Base-by-base conservation (phyloP, 371 early-diverging fungal genomes). In the Dinochytrium kinnereticum region DNA sequence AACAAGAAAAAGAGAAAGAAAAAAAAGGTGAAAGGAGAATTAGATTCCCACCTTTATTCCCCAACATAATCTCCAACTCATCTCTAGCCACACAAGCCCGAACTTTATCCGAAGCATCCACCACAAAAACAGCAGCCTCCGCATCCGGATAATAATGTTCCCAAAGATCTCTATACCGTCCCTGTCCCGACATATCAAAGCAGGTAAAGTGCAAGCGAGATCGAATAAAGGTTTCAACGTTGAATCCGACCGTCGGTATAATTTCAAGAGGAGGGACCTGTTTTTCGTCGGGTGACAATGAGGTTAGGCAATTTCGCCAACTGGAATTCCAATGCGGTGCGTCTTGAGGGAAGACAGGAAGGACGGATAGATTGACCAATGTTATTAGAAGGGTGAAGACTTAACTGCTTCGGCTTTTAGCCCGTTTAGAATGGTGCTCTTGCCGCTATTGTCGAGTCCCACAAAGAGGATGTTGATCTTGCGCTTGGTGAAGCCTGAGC, bases 141-240 rank as follows among this genome's bases (percentile, higher is more conserved):
- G 74, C 72, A 38, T 80, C 81, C 17, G 70, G 70, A 49, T 44
- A 77, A 67, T 77, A 77, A 38, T 77, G 70, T 37, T 75, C 66
- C 81, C 82, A 82, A 2, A 82, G 67, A 38, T 79, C 78, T 0
- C 82, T 73, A 40, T 82, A 82, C 39, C 72, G 59, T 26, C 82
- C 82, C 49, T 82, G 82, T n/a, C 82, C 82, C 17, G 71, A 70
- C 82, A 82, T 82, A 68, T 82, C 82, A 59, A 82, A 80, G 7
- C 44, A 70, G 0, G 80, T 80, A 64, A 82, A 71, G 21, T 59
- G 59, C 33, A 82, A 55, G 2, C 73, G 66, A 30, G 72, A 68
- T 24, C 64, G 74, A 17, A 49, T 53, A 31, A 82, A 78, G 1
- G 59, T 68, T 26, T 79, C 82, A 15, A 79, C 73, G 1, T 44